Evolutionary conservation across 2,329 filamentous ascomycete species (phyloP).

Genomic region (Dothistroma pini): DNA sequence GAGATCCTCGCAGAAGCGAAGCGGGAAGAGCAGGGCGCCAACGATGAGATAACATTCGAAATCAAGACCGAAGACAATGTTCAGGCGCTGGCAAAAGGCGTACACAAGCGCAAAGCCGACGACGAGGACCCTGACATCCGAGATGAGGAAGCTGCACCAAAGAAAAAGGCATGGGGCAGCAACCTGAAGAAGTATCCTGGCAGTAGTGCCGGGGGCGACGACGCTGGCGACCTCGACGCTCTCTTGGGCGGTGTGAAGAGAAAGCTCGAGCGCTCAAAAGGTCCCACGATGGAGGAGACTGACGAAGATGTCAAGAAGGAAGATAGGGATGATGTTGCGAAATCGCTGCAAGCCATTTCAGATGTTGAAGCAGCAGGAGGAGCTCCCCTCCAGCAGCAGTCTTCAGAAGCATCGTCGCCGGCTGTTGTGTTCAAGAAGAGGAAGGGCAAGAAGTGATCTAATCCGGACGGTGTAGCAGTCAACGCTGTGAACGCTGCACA

Average conservation of each 20-base stretch:
- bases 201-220: slow-evolving; percentile 44
- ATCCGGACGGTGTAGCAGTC: neutral
- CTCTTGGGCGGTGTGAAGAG: slow-evolving; percentile 42
- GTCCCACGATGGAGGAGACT: slow-evolving; percentile 30
- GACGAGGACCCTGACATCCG: slow-evolving; percentile 62
- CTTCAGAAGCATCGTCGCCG: slow-evolving; percentile 37
- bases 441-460: slow-evolving; percentile 47
- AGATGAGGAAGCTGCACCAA: slow-evolving; percentile 45
- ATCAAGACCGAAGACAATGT: slow-evolving; percentile 41
- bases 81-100: slow-evolving; percentile 48
- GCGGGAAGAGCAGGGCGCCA: slow-evolving; percentile 40
- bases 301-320: slow-evolving; percentile 31
- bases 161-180: slow-evolving; percentile 44
- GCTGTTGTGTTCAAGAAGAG: slow-evolving; percentile 75
- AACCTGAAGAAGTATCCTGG: slow-evolving; percentile 46
- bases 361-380: slow-evolving; percentile 13
- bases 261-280: slow-evolving; percentile 23
- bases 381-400: slow-evolving; percentile 19
- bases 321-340: slow-evolving; percentile 30
- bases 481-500: neutral
- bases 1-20: slow-evolving; percentile 45
- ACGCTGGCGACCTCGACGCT: slow-evolving; percentile 60
- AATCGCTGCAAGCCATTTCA: slow-evolving; percentile 26
- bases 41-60: slow-evolving; percentile 37
- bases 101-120: slow-evolving; percentile 60